Percentiles rank a stretch among this genome's conserved stretches.
phyloP scores from a whole-genome alignment of 495 filamentous ascomycete genomes.

The Pyronema omphalodes region DNA sequence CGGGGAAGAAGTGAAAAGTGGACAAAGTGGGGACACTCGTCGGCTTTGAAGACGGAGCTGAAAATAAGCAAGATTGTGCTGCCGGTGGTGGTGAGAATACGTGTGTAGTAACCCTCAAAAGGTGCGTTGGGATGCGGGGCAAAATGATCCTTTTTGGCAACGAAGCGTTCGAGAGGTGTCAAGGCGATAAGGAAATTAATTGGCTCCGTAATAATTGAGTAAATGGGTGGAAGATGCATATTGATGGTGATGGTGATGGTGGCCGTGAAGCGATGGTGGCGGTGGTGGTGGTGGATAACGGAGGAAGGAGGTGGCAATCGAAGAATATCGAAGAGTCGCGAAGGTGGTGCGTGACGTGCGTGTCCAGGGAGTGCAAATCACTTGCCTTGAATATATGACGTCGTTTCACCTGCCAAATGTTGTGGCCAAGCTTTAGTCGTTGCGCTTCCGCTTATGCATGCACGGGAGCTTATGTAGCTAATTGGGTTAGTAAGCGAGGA shows the following conservation, averaged over 20 bases:
- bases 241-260: neutral
- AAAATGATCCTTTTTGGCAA: slow-evolving; percentile 17
- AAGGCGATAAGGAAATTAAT: slow-evolving; percentile 11
- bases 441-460: no score
- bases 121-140: slow-evolving; percentile 25
- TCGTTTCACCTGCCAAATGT: no score
- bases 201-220: slow-evolving; percentile 11
- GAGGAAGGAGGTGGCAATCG: neutral
- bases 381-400: no score
- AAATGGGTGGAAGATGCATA: slow-evolving; percentile 4
- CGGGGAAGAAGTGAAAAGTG: slow-evolving; percentile 30
- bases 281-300: neutral
- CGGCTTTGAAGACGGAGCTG: slow-evolving; percentile 25
- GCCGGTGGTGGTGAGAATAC: slow-evolving; percentile 28
- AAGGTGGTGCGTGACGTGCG: no score
- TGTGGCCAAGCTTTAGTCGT: no score
- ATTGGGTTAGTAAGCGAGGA: no score
- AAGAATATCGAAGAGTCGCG: no score
- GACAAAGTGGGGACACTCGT: slow-evolving; percentile 26
- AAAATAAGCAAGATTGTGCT: slow-evolving; percentile 22
- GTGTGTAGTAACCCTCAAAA: slow-evolving; percentile 34
- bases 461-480: no score
- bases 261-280: no score
- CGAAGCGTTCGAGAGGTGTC: slow-evolving; percentile 8
- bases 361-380: no score